phyloP scores from a whole-genome alignment of 345 rosid genomes.

The Clausena lansium region DNA sequence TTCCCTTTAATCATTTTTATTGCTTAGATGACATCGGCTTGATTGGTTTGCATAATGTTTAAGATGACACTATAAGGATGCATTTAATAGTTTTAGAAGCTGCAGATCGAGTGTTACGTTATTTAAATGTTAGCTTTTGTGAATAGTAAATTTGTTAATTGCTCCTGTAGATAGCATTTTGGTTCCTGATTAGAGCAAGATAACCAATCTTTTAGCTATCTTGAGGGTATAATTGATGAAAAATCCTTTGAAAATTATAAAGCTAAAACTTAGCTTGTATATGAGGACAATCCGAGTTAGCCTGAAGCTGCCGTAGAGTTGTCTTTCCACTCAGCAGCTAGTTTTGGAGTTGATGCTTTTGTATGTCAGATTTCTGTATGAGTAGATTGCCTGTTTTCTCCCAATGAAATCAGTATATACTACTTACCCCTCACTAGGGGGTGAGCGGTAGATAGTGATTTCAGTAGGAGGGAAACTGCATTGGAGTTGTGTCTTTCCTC shows the following conservation, averaged over 20 bases:
- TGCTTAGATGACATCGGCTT: not conserved
- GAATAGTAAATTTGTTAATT: not conserved
- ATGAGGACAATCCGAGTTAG: not conserved
- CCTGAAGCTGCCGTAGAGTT: not conserved
- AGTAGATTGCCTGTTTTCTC: no score
- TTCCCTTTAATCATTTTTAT: constrained; percentile 2
- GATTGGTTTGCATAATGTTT: not conserved
- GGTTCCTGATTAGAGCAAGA: not conserved
- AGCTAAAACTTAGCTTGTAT: not conserved
- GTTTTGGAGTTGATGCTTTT: not conserved
- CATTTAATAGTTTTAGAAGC: not conserved
- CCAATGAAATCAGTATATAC: no score
- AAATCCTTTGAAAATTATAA: not conserved
- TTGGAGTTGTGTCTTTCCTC: not conserved
- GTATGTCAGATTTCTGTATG: not conserved
- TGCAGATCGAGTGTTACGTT: not conserved
- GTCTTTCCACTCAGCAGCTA: not conserved
- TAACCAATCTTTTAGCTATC: not conserved
- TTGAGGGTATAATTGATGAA: not conserved
- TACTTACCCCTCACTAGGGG: no score
- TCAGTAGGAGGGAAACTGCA: not conserved
- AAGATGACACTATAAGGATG: not conserved
- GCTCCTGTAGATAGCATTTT: not conserved
- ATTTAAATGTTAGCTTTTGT: not conserved
- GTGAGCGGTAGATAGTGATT: no score